These are phyloP conservation scores for Lepidium campestre DNA, from an alignment of 441 rosid species.

Conservation along the genomic window DNA sequence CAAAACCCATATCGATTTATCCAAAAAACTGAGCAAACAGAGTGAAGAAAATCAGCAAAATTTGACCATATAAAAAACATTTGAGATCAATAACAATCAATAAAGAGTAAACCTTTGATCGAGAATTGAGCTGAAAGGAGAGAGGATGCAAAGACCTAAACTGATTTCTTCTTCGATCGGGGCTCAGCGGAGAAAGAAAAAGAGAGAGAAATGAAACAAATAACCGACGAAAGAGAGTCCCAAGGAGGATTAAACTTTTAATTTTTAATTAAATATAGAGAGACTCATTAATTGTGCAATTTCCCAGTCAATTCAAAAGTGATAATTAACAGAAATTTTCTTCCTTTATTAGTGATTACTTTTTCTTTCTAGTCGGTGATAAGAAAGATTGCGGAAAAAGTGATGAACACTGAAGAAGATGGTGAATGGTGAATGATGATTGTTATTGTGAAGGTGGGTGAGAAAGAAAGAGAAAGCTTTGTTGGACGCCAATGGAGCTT, in stretches of 20 bases:
- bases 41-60: neutral
- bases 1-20: neutral
- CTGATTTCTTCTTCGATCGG: neutral
- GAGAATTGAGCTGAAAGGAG: constrained; percentile 5
- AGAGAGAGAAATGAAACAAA: neutral
- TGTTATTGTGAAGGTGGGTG: constrained; percentile 12
- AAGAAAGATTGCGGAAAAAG: constrained; percentile 15
- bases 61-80: neutral
- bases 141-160: neutral
- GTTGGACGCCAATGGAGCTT: constrained; percentile 21
- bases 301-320: constrained; percentile 4
- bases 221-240: constrained; percentile 2
- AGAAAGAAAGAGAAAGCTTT: constrained; percentile 9
- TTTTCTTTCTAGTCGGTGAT: neutral
- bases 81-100: constrained; percentile 4
- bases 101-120: constrained; percentile 15
- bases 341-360: no score
- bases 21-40: neutral
- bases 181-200: neutral
- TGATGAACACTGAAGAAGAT: constrained; percentile 16
- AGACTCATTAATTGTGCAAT: constrained; percentile 17
- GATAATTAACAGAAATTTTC: neutral
- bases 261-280: constrained; percentile 4
- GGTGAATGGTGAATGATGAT: constrained; percentile 10
- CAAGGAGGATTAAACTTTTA: neutral